These are phyloP conservation scores for Blumeriella jaapii DNA, from an alignment of 2,329 filamentous ascomycete genomes.

Conservation along the genomic window DNA sequence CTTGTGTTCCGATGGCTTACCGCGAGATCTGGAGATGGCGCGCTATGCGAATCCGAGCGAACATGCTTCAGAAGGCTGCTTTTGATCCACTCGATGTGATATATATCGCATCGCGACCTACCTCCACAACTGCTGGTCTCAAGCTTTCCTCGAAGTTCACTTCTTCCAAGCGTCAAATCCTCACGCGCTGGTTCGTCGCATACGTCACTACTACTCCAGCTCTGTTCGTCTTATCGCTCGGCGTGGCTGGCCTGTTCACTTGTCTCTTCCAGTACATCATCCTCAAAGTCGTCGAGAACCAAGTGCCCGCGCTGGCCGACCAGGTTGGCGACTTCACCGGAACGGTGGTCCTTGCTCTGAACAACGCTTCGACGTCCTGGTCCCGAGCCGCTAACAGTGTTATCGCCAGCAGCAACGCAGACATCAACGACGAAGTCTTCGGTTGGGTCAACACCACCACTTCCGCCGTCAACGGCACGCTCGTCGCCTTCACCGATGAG, in stretches of 20 bases:
- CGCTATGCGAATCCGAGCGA: conserved; percentile 56
- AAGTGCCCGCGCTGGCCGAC: conserved; percentile 51
- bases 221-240: conserved; percentile 57
- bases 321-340: conserved; percentile 56
- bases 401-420: conserved; percentile 46
- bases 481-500: conserved; percentile 69
- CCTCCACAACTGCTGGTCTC: conserved; percentile 62
- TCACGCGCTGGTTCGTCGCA: conserved; percentile 52
- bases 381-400: conserved; percentile 49
- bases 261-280: conserved; percentile 59
- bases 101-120: conserved; percentile 75
- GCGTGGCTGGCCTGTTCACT: conserved; percentile 52
- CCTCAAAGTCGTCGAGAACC: conserved; percentile 48
- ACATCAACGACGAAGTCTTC: conserved; percentile 77
- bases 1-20: conserved; percentile 68
- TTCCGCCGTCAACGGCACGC: conserved; percentile 68
- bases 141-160: conserved; percentile 55
- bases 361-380: conserved; percentile 55
- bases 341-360: conserved; percentile 48
- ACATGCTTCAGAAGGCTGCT: conserved; percentile 50
- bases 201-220: conserved; percentile 58
- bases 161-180: conserved; percentile 49
- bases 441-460: conserved; percentile 82
- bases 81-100: conserved; percentile 79
- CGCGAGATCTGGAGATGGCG: conserved; percentile 70